phyloP scores from a whole-genome alignment of 1,284 basidiomycete species.

The Microbotryum intermedium region DNA sequence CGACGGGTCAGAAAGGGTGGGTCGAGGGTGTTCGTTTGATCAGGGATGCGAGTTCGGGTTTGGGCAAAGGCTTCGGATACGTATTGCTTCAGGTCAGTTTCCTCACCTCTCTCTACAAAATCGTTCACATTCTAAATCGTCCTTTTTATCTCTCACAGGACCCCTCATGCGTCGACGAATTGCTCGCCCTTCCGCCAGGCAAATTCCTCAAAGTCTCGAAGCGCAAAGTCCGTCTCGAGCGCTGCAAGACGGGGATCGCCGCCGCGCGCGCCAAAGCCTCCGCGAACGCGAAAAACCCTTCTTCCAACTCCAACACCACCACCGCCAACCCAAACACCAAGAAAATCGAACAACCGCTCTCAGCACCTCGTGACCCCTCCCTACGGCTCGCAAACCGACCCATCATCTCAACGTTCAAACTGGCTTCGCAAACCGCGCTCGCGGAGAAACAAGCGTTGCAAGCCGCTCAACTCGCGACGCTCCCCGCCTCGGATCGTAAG shows the following conservation, averaged over 20 bases:
- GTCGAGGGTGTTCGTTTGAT: slow-evolving; percentile 80
- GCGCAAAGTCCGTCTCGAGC: slow-evolving; percentile 74
- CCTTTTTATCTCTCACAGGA: slow-evolving; percentile 49
- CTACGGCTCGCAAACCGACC: slow-evolving; percentile 3
- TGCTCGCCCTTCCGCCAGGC: slow-evolving; percentile 60
- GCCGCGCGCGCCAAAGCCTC: slow-evolving; percentile 24
- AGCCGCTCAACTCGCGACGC: slow-evolving; percentile 61
- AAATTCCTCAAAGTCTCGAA: slow-evolving; percentile 77
- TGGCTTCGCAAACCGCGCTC: background rate
- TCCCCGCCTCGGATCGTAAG: slow-evolving; percentile 81
- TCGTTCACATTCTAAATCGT: background rate
- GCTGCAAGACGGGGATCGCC: slow-evolving; percentile 55
- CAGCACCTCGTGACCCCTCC: slow-evolving; percentile 17
- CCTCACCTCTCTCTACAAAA: background rate
- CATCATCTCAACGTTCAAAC: background rate
- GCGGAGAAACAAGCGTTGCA: slow-evolving; percentile 41
- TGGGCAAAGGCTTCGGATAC: slow-evolving; percentile 97
- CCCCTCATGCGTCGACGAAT: slow-evolving; percentile 76
- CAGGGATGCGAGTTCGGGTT: slow-evolving; percentile 81
- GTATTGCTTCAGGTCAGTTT: slow-evolving; percentile 70
- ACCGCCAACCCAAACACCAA: background rate
- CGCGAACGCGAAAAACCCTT: slow-evolving; percentile 5
- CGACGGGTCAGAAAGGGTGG: slow-evolving; percentile 46
- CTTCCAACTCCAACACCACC: background rate
- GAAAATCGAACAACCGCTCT: background rate